Base-by-base conservation (phyloP, 306 rosid genomes). In the Rosa lucieae region DNA sequence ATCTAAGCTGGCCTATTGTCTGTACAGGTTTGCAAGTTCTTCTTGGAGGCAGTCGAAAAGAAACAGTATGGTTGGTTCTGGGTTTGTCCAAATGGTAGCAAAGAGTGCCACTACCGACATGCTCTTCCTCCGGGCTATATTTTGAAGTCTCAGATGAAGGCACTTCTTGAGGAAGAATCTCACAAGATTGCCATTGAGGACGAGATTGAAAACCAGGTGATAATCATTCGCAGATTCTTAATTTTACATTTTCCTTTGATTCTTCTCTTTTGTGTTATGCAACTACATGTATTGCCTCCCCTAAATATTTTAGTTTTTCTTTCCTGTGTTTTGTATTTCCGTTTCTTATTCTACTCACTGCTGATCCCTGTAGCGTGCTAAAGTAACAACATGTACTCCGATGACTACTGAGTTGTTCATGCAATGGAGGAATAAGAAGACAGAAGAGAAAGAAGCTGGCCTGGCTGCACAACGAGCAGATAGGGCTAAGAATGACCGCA, bases 41-140 rank as follows among this genome's bases (percentile, higher is more conserved):
- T 87, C 70, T 73, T 84, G 87, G 98, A 93, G 0, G 98, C 99
- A 37, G 99, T 96, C 39, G 99, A 96, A 86, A 96, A 90, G 89
- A 96, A 96, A 80, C 99, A 91, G 76, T 93, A 96, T 77, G 99
- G 99, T 73, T 93, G 99, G 99, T 90, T 95, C 76, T 91, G 99
- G 99, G 81, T 3, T 62, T 93, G 98, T 81, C 98, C 97, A 32
- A 96, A 93, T 81, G 98, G 98, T 81, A 94, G 87, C 75, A 90
- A 90, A 85, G 94, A 88, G 48, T 96, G 99, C 87, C 97, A 91
- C 76, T 95, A 95, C 80, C 91, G 98, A 80, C 99, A 95, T 87
- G 99, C 99, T 72, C 98, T 96, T 77, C 98, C 98, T 40, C 90
- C 98, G 5, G 99, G 99, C 69, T 96, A 93, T 85, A 9, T 93